A percentile compares a stretch with the other conserved stretches of the same genome.
These are phyloP conservation scores for Penstemon newberryi DNA, from an alignment of 257 asterid genomes.

Conservation along the genomic window DNA sequence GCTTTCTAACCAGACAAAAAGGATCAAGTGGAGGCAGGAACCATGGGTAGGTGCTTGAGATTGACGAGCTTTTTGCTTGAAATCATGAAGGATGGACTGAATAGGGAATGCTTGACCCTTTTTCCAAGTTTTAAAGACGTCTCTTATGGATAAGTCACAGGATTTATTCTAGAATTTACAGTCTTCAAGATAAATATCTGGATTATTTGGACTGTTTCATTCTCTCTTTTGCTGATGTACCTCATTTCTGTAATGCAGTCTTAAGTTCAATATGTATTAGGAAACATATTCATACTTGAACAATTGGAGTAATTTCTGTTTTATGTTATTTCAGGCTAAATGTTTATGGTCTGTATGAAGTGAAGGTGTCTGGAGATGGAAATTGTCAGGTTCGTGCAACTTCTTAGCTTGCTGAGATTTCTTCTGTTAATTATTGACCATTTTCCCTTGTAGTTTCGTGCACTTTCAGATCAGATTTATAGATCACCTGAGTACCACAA, in stretches of 20 bases:
- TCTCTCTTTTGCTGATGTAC: constrained; percentile 12
- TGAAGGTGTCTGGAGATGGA: constrained; percentile 68
- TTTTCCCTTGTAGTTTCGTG: constrained; percentile 52
- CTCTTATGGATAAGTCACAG: neutral
- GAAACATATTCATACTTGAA: constrained; percentile 7
- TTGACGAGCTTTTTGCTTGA: neutral
- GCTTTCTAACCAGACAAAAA: neutral
- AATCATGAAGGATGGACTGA: constrained; percentile 6
- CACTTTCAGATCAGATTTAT: constrained; percentile 75
- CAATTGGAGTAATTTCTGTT: constrained; percentile 9
- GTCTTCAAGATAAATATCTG: neutral
- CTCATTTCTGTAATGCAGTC: neutral
- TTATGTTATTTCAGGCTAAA: constrained; percentile 43
- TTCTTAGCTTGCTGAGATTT: constrained; percentile 10
- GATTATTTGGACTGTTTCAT: neutral
- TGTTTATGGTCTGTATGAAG: constrained; percentile 55
- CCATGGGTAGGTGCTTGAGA: neutral
- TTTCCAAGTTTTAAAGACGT: neutral
- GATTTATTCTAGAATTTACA: constrained; percentile 11
- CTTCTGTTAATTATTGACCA: constrained; percentile 20
- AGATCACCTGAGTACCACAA: constrained; percentile 66
- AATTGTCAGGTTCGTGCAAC: constrained; percentile 61
- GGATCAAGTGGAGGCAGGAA: constrained; percentile 1
- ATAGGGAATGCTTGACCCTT: constrained; percentile 1
- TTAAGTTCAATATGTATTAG: neutral